Base-by-base conservation (phyloP, 2,329 filamentous ascomycete genomes). In the Pestalotiopsis sp. region DNA sequence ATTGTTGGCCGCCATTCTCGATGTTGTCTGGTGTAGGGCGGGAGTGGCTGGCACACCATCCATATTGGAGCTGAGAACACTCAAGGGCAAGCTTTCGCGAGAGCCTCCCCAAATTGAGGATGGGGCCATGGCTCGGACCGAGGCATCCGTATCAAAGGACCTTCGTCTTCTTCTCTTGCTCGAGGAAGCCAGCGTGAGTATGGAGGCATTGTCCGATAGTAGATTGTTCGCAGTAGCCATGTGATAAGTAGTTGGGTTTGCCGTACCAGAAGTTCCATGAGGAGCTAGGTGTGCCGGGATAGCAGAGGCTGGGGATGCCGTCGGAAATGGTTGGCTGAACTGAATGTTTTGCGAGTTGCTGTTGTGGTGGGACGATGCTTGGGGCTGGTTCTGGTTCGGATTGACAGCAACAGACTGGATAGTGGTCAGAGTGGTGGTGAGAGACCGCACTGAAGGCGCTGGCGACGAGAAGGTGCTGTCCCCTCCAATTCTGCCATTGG, bases 121-220 rank as follows among this genome's bases (percentile, higher is more conserved):
- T 0, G 93, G 93, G 1, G 93, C 92, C n/a, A 97, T 83, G 2
- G 93, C 93, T 58, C 93, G 91, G 52, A 96, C 92, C 0, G 92
- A 95, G 4, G 93, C 93, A 77, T 96, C 92, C 0, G 93, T 96
- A 78, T 96, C 93, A 80, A 95, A 90, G 38, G 92, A 95, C 70
- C 93, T 88, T 63, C 93, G 88, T 45, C 93, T 90, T 36, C 91
- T 88, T 49, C 91, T 89, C 81, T 95, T 94, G 72, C 91, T 93
- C 0, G 92, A 95, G 3, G 93, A 95, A 2, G 93, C 93, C 14
- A 97, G 85, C 0, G 93, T 97, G 70, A 97, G 82, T 73, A 97
- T 95, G 31, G 93, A 95, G 25, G 93, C 93, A 77, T 97, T 93
- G 78, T 97, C 93, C 1, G 92, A 94, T 41, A 95, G 83, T 5